Evolutionary conservation across 768 basidiomycete genomes (phyloP).

Genomic region (Lyophyllum decastes): DNA sequence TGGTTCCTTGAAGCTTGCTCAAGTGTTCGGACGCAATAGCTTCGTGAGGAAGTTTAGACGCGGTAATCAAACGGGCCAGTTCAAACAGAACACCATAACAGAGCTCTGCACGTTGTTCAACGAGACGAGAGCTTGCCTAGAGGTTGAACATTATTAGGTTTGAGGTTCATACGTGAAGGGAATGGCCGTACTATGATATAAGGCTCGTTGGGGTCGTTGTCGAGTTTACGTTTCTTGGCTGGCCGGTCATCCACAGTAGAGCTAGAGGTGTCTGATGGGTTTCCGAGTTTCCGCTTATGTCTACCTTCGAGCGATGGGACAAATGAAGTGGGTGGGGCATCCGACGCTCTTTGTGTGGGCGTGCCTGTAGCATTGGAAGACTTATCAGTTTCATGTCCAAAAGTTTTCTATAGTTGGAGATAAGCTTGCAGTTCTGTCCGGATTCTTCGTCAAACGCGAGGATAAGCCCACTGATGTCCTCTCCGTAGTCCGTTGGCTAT

Average conservation of each 20-base stretch:
- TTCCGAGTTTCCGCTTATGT: constrained; percentile 28
- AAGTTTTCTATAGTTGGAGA: too few species aligned
- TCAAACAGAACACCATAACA: constrained; percentile 51
- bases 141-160: not conserved
- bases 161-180: not conserved
- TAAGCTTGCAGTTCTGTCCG: not conserved
- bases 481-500: constrained; percentile 14
- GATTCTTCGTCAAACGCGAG: not conserved
- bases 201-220: constrained; percentile 4
- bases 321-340: constrained; percentile 20
- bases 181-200: constrained; percentile 21
- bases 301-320: constrained; percentile 21
- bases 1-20: constrained; percentile 28
- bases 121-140: constrained; percentile 15
- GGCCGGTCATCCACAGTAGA: constrained; percentile 1
- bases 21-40: constrained; percentile 29
- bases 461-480: constrained; percentile 8
- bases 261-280: constrained; percentile 17
- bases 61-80: constrained; percentile 43
- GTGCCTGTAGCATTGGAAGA: not conserved
- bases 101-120: constrained; percentile 20
- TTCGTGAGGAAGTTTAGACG: constrained; percentile 23
- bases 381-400: too few species aligned
- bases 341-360: constrained; percentile 2
- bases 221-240: constrained; percentile 7